A percentile compares a stretch with the other conserved stretches of the same genome.
Conservation (phyloP, 176 grass and related monocot species). For the Ensete ventricosum region DNA sequence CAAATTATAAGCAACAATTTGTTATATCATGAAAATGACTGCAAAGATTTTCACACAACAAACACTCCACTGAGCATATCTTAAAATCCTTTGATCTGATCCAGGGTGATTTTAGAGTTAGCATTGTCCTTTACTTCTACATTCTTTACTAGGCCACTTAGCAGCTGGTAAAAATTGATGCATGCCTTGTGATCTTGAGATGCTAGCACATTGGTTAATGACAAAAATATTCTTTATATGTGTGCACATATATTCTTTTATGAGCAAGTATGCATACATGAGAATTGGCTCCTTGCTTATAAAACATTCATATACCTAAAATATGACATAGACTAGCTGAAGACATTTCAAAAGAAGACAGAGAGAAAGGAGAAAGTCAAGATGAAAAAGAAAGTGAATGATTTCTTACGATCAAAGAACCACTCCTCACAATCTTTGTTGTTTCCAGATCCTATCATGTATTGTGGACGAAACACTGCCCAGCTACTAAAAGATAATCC, state of each 20-base stretch:
- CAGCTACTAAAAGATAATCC: conserved; percentile 57
- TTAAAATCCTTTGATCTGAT: not conserved
- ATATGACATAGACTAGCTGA: not conserved
- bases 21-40: too few species aligned
- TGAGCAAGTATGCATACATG: not conserved
- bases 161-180: not conserved
- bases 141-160: not conserved
- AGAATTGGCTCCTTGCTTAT: not conserved
- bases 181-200: not conserved
- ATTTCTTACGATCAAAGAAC: conserved; percentile 87
- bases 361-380: not conserved
- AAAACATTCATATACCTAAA: not conserved
- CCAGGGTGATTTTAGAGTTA: not conserved
- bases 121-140: not conserved
- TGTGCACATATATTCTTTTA: not conserved
- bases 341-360: not conserved
- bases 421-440: conserved; percentile 99
- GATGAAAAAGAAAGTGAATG: not conserved
- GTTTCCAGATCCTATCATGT: conserved; percentile 97
- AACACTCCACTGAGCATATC: not conserved
- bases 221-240: too few species aligned
- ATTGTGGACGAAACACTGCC: conserved; percentile 77
- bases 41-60: too few species aligned
- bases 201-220: too few species aligned
- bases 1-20: too few species aligned